These are phyloP conservation scores for Penicillium verrucosum DNA, from an alignment of 2,329 filamentous ascomycete genomes.

Conservation along the genomic window DNA sequence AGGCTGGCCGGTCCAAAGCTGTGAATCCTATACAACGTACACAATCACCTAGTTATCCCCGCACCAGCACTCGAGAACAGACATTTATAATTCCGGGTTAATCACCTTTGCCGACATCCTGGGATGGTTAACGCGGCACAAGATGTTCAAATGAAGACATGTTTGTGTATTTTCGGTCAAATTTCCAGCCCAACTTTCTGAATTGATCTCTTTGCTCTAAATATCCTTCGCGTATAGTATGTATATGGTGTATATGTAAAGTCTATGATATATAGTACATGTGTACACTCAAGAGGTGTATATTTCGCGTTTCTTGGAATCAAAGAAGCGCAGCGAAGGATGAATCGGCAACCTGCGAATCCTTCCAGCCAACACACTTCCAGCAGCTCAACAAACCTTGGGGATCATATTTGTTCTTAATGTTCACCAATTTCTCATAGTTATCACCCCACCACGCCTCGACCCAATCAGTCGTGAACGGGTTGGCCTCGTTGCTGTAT, in stretches of 20 bases:
- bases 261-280: neutral
- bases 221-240: too few relatives aligned
- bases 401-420: conserved; percentile 24
- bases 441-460: conserved; percentile 23
- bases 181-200: too few relatives aligned
- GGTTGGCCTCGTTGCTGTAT: conserved; percentile 21
- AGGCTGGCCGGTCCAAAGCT: too few relatives aligned
- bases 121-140: too few relatives aligned
- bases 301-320: neutral
- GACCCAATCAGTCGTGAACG: conserved; percentile 17
- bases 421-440: conserved; percentile 15
- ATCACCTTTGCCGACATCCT: too few relatives aligned
- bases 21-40: too few relatives aligned
- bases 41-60: too few relatives aligned
- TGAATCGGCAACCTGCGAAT: neutral
- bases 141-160: too few relatives aligned
- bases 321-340: neutral
- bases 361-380: conserved; percentile 16
- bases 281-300: neutral
- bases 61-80: too few relatives aligned
- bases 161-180: too few relatives aligned
- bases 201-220: too few relatives aligned
- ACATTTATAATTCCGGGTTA: too few relatives aligned
- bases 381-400: conserved; percentile 15
- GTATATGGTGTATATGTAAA: neutral